phyloP scores from a whole-genome alignment of 2,329 filamentous ascomycete species.

The Microsporum ferrugineum region DNA sequence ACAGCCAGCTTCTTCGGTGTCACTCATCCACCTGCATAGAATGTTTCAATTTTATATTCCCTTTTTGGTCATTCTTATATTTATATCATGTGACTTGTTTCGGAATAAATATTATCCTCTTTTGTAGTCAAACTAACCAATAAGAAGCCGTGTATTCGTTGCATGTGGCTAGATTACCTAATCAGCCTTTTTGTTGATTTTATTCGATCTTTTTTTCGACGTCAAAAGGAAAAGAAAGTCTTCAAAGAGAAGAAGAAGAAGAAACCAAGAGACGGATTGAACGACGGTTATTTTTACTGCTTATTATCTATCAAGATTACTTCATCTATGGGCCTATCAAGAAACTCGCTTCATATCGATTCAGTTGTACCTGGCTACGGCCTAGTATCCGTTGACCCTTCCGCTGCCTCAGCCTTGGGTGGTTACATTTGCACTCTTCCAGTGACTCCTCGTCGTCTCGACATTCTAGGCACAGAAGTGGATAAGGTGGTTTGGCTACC shows the following conservation, averaged over 20 bases:
- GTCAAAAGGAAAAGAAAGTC: not conserved
- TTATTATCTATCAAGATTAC: not conserved
- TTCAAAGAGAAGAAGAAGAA: not conserved
- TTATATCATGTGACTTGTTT: not conserved
- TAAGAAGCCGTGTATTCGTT: not conserved
- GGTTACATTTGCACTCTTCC: slow-evolving; percentile 11
- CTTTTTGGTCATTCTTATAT: not conserved
- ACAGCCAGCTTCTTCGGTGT: slow-evolving; percentile 32
- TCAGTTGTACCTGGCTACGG: slow-evolving; percentile 21
- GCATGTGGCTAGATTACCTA: not conserved
- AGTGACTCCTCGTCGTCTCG: slow-evolving; percentile 11
- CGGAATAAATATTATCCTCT: not conserved
- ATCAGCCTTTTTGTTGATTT: not conserved
- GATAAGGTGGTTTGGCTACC: slow-evolving; percentile 36
- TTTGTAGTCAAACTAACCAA: slow-evolving; percentile 4
- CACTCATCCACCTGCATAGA: not conserved
- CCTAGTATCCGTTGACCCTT: slow-evolving; percentile 12
- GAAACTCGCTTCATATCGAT: slow-evolving; percentile 17
- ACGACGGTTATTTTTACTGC: not conserved
- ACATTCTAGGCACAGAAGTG: slow-evolving; percentile 15
- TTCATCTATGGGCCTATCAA: slow-evolving; percentile 18
- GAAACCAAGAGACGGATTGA: not conserved
- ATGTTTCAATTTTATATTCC: not conserved
- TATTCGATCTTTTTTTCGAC: not conserved
- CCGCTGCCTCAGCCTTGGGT: slow-evolving; percentile 5